Conservation (phyloP, 352 stramenopile genomes). For the Elongisporangium senticosum region DNA sequence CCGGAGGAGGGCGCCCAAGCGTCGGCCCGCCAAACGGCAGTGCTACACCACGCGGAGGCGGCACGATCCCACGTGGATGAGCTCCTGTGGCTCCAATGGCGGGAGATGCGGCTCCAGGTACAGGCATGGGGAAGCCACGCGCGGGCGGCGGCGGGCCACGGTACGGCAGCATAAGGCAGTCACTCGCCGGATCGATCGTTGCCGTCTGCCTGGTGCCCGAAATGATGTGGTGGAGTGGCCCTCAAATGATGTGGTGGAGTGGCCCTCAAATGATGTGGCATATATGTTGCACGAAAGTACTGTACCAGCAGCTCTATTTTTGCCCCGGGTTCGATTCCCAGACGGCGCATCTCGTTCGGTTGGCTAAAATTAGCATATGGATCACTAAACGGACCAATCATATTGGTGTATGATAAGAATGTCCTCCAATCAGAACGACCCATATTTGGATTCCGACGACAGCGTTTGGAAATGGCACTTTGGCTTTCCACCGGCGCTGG, state of each 20-base stretch:
- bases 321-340: too few relatives aligned
- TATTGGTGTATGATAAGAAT: neutral
- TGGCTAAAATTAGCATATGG: neutral
- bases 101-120: conserved; percentile 19
- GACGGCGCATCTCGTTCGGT: too few relatives aligned
- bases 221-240: neutral
- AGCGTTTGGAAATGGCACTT: conserved; percentile 1
- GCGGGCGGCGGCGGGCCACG: neutral
- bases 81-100: conserved; percentile 43
- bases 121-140: conserved; percentile 2
- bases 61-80: neutral
- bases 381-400: neutral
- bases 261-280: neutral
- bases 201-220: neutral
- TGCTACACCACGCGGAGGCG: conserved; percentile 1
- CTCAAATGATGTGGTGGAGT: neutral
- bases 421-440: neutral
- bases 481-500: neutral
- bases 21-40: neutral
- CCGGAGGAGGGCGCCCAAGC: neutral
- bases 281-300: neutral
- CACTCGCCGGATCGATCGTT: neutral
- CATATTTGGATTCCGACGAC: neutral
- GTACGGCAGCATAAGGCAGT: neutral
- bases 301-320: neutral